phyloP scores from a whole-genome alignment of 2,329 filamentous ascomycete species.

The Trichoderma koningiopsis region DNA sequence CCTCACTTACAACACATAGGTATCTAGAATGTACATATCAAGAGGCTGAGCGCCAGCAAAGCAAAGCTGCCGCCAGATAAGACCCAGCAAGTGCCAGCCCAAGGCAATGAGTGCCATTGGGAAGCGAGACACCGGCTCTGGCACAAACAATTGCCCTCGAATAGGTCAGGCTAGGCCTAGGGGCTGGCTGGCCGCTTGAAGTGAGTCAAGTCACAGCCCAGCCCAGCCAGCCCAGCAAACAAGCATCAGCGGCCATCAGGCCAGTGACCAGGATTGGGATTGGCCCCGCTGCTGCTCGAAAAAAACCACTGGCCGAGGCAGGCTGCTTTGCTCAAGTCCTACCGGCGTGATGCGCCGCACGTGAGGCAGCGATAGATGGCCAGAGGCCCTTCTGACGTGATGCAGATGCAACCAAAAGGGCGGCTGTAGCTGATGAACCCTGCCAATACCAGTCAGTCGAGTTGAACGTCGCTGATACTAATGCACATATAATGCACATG shows the following conservation, averaged over 20 bases:
- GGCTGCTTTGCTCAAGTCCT: neutral
- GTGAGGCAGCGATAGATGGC: slow-evolving; percentile 4
- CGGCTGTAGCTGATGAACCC: slow-evolving; percentile 11
- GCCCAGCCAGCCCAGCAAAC: neutral
- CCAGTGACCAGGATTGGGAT: neutral
- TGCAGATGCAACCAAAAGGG: slow-evolving; percentile 3
- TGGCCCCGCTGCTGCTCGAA: neutral
- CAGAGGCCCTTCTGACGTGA: slow-evolving; percentile 13
- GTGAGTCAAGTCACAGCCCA: neutral
- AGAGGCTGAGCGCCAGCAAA: slow-evolving; percentile 6
- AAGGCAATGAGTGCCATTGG: slow-evolving; percentile 8
- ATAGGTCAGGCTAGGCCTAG: neutral
- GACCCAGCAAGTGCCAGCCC: neutral
- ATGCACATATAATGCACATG: neutral
- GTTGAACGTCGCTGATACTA: neutral
- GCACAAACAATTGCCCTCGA: neutral
- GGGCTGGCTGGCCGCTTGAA: neutral
- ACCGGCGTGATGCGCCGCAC: slow-evolving; percentile 10
- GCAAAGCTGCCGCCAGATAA: slow-evolving; percentile 3
- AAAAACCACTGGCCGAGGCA: slow-evolving; percentile 4
- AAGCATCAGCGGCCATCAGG: neutral
- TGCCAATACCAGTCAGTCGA: neutral
- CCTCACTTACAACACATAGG: neutral
- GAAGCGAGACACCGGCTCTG: slow-evolving; percentile 20
- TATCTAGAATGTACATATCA: neutral